Base-by-base conservation (phyloP, 495 filamentous ascomycete genomes). In the Cryomyces minteri region DNA sequence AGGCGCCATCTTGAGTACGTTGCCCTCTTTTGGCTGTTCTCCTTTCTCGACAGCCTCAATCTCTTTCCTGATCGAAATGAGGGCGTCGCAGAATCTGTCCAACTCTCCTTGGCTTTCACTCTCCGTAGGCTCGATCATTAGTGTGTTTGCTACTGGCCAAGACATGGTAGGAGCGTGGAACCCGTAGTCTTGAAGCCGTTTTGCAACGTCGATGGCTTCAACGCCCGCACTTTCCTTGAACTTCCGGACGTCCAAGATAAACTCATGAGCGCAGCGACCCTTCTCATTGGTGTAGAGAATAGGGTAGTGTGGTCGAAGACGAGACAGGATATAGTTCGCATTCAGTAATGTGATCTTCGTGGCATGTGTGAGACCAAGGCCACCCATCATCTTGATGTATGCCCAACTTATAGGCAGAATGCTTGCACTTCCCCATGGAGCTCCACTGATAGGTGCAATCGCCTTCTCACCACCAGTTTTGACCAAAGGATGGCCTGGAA, bases 61-160 rank as follows among this genome's bases (percentile, higher is more conserved):
- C 64, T 98, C 90, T 40, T 70, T 58, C 32, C 92, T 77, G 58
- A 98, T 96, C 46, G 74, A 75, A 52, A 98, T 86, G 29, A 98
- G 68, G 3, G 92, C 86, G 48, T 95, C 80, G 50, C 86, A 85
- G 69, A 95, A 98, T 5, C 90, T 79, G 62, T 96, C 92, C 1
- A 98, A 73, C 66, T 98, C 90, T 49, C 82, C 82, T 59, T 92
- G 82, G 61, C 76, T 84, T 66, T 98, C 90, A 12, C 79, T 86
- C 66, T 98, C 90, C 0, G 90, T 98, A 32, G 90, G 90, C 68
- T 98, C 90, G 53, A 98, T 93, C 90, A 98, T 98, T 14, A 98
- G 75, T 1, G 90, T 98, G 62, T 90, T 90, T 40, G 86, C 71
- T 3, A 98, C 88, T 5, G 90, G 90, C 87, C 87, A 98, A 57